Conservation (phyloP, 371 early-diverging fungal genomes). For the Umbelopsis sp. region DNA sequence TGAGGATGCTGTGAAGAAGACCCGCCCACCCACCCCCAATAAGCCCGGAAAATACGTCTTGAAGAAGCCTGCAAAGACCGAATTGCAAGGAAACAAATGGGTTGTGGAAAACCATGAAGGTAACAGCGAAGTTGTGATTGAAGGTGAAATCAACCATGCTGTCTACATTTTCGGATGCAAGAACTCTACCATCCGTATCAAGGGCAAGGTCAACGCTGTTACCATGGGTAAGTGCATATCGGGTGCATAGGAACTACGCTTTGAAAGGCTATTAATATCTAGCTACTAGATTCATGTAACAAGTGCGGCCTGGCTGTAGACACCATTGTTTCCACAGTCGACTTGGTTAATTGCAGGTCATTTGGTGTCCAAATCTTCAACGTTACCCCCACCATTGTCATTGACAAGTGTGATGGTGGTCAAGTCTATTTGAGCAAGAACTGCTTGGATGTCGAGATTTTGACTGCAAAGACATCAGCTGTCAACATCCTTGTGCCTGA, state of each 20-base stretch:
- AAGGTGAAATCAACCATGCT: slow-evolving; percentile 83
- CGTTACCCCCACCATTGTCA: slow-evolving; percentile 79
- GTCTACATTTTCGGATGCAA: slow-evolving; percentile 93
- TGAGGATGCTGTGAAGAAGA: slow-evolving; percentile 42
- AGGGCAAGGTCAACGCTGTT: slow-evolving; percentile 91
- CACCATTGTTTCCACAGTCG: slow-evolving; percentile 84
- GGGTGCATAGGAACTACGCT: not conserved
- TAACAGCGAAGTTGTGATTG: slow-evolving; percentile 76
- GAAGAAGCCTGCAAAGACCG: slow-evolving; percentile 81
- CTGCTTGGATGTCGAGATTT: slow-evolving; percentile 78
- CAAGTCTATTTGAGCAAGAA: slow-evolving; percentile 84
- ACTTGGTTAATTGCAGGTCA: slow-evolving; percentile 90
- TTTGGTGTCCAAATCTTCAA: slow-evolving; percentile 89
- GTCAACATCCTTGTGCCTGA: slow-evolving; percentile 82
- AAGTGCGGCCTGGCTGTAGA: slow-evolving; percentile 90
- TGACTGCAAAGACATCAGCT: slow-evolving; percentile 89
- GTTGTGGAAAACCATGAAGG: slow-evolving; percentile 84
- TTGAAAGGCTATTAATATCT: not conserved
- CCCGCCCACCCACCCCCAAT: slow-evolving; percentile 66
- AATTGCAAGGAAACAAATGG: slow-evolving; percentile 93
- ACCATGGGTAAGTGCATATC: slow-evolving; percentile 65
- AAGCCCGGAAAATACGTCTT: slow-evolving; percentile 66
- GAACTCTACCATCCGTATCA: slow-evolving; percentile 86
- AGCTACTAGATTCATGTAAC: slow-evolving; percentile 73
- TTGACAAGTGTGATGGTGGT: slow-evolving; percentile 94